Evolutionary conservation across 805 yeast genomes (phyloP).

Genomic region (Zygoascus tannicola): DNA sequence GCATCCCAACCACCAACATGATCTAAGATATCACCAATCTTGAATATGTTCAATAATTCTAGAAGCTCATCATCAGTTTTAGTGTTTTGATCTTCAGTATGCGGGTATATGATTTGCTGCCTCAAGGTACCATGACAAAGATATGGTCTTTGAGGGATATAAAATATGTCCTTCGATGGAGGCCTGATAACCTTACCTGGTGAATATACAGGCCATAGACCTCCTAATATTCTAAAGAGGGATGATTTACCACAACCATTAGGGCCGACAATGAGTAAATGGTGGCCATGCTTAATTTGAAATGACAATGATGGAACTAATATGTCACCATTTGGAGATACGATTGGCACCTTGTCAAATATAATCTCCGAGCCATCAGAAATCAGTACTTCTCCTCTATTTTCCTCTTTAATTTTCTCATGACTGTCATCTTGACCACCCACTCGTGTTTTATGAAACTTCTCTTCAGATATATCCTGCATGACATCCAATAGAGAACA

Average conservation of each 20-base stretch:
- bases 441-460: constrained; percentile 24
- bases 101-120: constrained; percentile 87
- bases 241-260: constrained; percentile 96
- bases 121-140: constrained; percentile 69
- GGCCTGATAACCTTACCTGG: constrained; percentile 53
- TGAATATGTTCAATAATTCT: constrained; percentile 28
- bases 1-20: constrained; percentile 52
- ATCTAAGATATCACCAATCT: constrained; percentile 28
- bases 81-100: constrained; percentile 44
- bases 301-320: constrained; percentile 60
- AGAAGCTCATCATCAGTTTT: constrained; percentile 28
- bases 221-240: constrained; percentile 80
- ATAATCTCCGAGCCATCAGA: constrained; percentile 48
- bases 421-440: constrained; percentile 13
- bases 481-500: constrained; percentile 59
- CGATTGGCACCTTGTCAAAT: constrained; percentile 67
- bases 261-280: constrained; percentile 85
- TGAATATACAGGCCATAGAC: constrained; percentile 75
- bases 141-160: constrained; percentile 88
- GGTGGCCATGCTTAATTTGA: constrained; percentile 70
- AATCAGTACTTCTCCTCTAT: constrained; percentile 19
- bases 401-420: constrained; percentile 12
- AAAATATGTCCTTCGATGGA: constrained; percentile 58
- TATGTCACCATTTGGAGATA: constrained; percentile 76
- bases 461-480: constrained; percentile 37